These are phyloP conservation scores for Coniochaeta sp. DNA, from an alignment of 2,329 filamentous ascomycete genomes.

Conservation along the genomic window DNA sequence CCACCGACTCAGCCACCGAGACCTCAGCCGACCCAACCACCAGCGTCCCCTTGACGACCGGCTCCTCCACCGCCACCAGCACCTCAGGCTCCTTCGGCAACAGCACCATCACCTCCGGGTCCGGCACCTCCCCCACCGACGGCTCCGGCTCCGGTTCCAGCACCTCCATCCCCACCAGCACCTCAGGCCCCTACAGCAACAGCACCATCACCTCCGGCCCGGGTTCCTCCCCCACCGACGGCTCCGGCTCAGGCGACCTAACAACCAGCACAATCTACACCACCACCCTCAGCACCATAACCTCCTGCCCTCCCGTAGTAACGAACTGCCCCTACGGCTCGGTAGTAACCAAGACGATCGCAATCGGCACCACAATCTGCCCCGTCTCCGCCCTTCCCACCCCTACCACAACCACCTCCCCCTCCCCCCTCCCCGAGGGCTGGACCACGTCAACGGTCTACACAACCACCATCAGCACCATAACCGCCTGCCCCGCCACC, in stretches of 20 bases:
- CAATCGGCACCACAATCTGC: slow-evolving; percentile 23
- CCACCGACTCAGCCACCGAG: no score
- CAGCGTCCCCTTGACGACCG: not conserved
- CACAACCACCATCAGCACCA: slow-evolving; percentile 24
- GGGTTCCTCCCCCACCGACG: no score
- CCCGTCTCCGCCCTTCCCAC: slow-evolving; percentile 17
- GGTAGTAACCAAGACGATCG: slow-evolving; percentile 21
- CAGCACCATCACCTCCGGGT: no score
- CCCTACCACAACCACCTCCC: no score
- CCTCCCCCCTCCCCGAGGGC: slow-evolving; percentile 9
- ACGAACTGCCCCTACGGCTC: slow-evolving; percentile 19
- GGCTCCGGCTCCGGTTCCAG: no score
- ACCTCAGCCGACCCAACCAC: no score
- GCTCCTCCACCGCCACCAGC: not conserved
- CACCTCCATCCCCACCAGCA: no score
- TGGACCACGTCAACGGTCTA: slow-evolving; percentile 20
- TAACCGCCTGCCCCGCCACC: slow-evolving; percentile 23
- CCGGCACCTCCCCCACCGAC: no score
- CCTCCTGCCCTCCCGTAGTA: slow-evolving; percentile 20
- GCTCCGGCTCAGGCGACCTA: no score
- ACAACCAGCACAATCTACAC: no score
- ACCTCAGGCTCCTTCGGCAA: no score
- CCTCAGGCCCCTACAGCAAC: no score
- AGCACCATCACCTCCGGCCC: slow-evolving; percentile 3
- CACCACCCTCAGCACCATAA: slow-evolving; percentile 25